Evolutionary conservation across 2,329 filamentous ascomycete species (phyloP).

Genomic region (Dothiorella sarmentorum): DNA sequence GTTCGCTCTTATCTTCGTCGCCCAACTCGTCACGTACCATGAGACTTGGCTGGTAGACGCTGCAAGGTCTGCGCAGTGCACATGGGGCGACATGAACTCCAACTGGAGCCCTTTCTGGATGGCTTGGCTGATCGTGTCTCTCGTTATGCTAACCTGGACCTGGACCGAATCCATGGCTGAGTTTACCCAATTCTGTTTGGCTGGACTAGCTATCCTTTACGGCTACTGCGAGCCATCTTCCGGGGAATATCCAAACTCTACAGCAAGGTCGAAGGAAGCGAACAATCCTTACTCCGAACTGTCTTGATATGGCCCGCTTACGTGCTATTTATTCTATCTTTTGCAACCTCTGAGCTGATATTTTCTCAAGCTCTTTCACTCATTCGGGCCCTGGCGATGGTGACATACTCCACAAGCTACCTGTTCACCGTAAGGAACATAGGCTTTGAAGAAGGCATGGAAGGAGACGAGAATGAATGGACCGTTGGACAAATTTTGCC

Average conservation of each 20-base stretch:
- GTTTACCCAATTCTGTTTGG: background rate
- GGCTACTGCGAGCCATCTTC: background rate
- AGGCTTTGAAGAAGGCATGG: background rate
- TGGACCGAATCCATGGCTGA: background rate
- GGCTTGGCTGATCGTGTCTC: background rate
- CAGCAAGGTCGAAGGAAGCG: background rate
- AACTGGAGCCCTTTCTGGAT: background rate
- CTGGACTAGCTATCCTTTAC: background rate
- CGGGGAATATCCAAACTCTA: background rate
- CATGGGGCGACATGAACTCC: background rate
- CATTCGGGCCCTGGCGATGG: background rate
- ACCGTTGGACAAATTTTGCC: background rate
- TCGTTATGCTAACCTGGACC: background rate
- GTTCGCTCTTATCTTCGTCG: background rate
- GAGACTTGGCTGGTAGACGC: background rate
- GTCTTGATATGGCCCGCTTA: background rate
- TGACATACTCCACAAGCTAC: background rate
- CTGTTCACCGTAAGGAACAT: background rate
- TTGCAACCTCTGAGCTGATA: background rate
- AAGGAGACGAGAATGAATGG: slow-evolving; percentile 1
- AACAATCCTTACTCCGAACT: background rate
- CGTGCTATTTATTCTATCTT: background rate
- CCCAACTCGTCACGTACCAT: background rate
- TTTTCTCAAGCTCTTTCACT: background rate
- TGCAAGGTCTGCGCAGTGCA: background rate